These are phyloP conservation scores for Cantharellus cinnabarinus DNA, from an alignment of 768 basidiomycete species.

Conservation along the genomic window DNA sequence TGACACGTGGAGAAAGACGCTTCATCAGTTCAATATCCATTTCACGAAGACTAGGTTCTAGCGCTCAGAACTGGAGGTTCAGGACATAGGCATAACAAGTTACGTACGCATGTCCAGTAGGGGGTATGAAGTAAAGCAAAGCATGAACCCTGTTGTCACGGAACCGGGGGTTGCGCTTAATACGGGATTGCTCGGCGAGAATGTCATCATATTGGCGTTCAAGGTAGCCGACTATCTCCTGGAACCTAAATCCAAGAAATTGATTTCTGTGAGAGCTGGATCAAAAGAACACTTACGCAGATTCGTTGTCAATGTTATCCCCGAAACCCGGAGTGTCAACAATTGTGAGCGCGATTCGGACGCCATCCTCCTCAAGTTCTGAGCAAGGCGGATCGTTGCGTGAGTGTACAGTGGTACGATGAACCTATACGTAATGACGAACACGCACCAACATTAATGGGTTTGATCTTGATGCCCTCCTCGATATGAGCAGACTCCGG, in stretches of 20 bases:
- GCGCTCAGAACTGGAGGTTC: not conserved
- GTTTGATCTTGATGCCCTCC: slow-evolving; percentile 86
- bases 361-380: slow-evolving; percentile 98
- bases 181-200: slow-evolving; percentile 92
- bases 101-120: slow-evolving; percentile 88
- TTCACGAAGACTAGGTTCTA: slow-evolving; percentile 42
- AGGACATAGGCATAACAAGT: slow-evolving; percentile 1
- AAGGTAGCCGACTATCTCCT: slow-evolving; percentile 89
- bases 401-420: not conserved
- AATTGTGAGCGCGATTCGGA: slow-evolving; percentile 91
- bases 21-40: slow-evolving; percentile 99
- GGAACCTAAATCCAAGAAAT: slow-evolving; percentile 38
- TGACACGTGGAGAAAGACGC: slow-evolving; percentile 89
- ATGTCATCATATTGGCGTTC: slow-evolving; percentile 99
- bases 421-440: not conserved
- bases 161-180: slow-evolving; percentile 99
- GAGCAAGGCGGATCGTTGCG: not conserved
- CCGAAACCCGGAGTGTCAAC: slow-evolving; percentile 99
- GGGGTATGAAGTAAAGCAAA: slow-evolving; percentile 92
- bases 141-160: slow-evolving; percentile 95
- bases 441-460: slow-evolving; percentile 70
- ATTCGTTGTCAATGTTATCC: slow-evolving; percentile 97
- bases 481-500: slow-evolving; percentile 86
- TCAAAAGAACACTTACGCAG: slow-evolving; percentile 35
- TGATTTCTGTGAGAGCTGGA: not conserved